Evolutionary conservation across 768 basidiomycete genomes (phyloP).

Genomic region (Mycena belliarum): DNA sequence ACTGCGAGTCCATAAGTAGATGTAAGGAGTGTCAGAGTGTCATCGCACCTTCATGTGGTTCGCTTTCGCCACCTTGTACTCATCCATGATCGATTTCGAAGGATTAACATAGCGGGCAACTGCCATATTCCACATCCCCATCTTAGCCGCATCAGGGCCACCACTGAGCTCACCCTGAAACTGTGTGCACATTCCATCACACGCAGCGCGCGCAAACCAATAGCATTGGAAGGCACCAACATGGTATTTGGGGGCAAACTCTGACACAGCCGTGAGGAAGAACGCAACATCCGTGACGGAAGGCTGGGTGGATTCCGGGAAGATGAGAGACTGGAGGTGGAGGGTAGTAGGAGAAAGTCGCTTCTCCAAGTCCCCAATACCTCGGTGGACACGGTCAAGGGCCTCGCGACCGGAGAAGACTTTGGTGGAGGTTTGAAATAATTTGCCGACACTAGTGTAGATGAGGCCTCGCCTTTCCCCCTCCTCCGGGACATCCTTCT

Average conservation of each 20-base stretch:
- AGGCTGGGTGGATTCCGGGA: conserved; percentile 4
- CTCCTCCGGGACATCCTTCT: neutral
- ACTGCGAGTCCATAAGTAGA: neutral
- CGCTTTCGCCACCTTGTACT: neutral
- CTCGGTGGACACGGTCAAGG: conserved; percentile 7
- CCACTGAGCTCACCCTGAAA: neutral
- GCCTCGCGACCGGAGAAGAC: neutral
- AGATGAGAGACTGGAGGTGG: conserved; percentile 3
- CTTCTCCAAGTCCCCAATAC: conserved; percentile 4
- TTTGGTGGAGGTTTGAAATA: neutral
- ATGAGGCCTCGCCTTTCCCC: no score
- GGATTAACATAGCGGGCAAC: conserved; percentile 2
- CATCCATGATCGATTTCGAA: neutral
- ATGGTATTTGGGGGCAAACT: conserved; percentile 4
- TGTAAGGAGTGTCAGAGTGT: neutral
- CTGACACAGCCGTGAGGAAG: neutral
- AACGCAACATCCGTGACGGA: neutral
- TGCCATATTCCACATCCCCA: neutral
- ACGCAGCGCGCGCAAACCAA: conserved; percentile 11
- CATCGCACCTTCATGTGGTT: neutral
- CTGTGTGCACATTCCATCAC: conserved; percentile 1
- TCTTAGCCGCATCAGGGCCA: neutral
- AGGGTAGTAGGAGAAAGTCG: neutral
- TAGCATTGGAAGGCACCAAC: conserved; percentile 4
- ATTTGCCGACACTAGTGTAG: no score